A percentile compares a stretch with the other conserved stretches of the same genome.
phyloP scores from a whole-genome alignment of 129 eudicot species.

The Flaveria trinervia region DNA sequence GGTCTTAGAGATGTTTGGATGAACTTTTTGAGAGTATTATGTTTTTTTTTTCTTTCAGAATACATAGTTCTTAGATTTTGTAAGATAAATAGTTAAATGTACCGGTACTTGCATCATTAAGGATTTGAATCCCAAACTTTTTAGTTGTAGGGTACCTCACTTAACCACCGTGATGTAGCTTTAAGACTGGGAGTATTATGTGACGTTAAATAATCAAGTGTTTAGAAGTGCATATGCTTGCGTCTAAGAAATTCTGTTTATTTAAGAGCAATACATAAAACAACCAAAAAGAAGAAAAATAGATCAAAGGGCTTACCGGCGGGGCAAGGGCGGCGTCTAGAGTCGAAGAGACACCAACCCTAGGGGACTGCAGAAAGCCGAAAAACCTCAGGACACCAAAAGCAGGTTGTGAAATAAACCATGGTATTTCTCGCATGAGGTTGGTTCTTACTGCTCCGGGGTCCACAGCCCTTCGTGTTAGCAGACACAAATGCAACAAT shows the following conservation, averaged over 20 bases:
- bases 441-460: constrained; percentile 87
- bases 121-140: too few species aligned
- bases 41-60: too few species aligned
- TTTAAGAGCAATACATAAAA: background rate
- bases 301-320: constrained; percentile 51
- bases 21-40: background rate
- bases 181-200: too few species aligned
- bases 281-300: background rate
- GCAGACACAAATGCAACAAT: background rate
- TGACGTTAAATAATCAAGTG: too few species aligned
- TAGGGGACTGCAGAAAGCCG: constrained; percentile 67
- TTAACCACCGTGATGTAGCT: too few species aligned
- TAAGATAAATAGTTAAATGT: too few species aligned
- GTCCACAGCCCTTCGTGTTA: constrained; percentile 64
- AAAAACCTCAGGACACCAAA: constrained; percentile 44
- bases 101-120: too few species aligned
- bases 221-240: background rate
- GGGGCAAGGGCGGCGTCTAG: constrained; percentile 68
- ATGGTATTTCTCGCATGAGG: constrained; percentile 84
- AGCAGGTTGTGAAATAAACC: constrained; percentile 49
- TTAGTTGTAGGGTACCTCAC: too few species aligned
- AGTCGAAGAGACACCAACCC: constrained; percentile 45
- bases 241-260: background rate
- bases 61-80: too few species aligned
- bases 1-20: background rate